Evolutionary conservation across 1,139 yeast species (phyloP), one percentile per base, ranked within the genome.

Genomic region (Kodamaea sp.): DNA sequence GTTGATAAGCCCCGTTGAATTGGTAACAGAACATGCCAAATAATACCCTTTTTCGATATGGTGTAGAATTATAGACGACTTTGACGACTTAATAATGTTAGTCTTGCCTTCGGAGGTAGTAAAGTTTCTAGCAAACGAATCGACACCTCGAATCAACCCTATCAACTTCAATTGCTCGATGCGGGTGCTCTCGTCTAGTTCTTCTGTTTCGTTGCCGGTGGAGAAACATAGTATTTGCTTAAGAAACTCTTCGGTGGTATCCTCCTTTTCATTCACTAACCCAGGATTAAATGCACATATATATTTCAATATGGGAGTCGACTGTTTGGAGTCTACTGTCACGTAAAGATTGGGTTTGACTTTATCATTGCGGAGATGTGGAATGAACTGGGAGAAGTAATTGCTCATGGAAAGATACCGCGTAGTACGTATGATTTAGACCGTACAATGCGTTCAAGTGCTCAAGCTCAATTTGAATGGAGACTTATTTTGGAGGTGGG

Each of bases 61-160:
- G 26, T 50, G 44, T 5, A 64, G 46, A 4, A 66, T 41, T 1
- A 59, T 55, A 4, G 66, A 50, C 1, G 66, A 57, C 15, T 51
- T 50, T 4, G 53, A 41, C 1, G 65, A 47, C 31, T 56, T 57
- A 5, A 68, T 57, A 4, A 59, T 46, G 22, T 28, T 22, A 4
- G 51, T 53, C 7, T 31, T 34, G 21, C 18, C 16, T 10, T 14
- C 19, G 10, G 41, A 27, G 5, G 32, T 28, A 13, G 37, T 42
- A 44, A 55, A 61, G 28, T 43, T 55, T 29, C 28, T 39, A 3
- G 54, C 54, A 37, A 66, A 54, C 8, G 62, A 59, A 28, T 53
- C 57, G 4, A 68, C 54, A 1, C 75, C 76, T 37, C 69, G 59
- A 7, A 69, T 50, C 14, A 69, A 46, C 0, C 75, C 75, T 11